Evolutionary conservation across 345 rosid species (phyloP).

Genomic region (Eucalyptus caleyi): DNA sequence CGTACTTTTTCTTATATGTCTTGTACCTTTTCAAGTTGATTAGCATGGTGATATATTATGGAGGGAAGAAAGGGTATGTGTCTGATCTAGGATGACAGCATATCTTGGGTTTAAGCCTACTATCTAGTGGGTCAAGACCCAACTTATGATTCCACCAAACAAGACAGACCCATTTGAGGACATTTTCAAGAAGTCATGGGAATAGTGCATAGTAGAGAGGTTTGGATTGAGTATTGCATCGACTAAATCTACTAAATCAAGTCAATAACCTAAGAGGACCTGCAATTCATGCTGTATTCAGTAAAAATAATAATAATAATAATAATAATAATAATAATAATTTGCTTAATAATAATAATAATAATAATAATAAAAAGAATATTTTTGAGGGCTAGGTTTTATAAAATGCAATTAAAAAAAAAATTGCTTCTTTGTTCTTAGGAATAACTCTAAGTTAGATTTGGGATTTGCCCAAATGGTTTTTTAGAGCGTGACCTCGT

Average conservation of each 20-base stretch:
- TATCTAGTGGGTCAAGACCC: not conserved
- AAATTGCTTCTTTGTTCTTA: too few species aligned
- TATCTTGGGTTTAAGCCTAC: not conserved
- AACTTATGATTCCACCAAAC: not conserved
- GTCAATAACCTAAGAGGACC: not conserved
- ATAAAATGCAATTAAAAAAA: not conserved
- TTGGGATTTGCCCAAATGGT: too few species aligned
- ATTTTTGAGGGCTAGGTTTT: not conserved
- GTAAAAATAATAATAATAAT: not conserved
- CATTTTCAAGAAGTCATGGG: not conserved
- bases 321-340: too few species aligned
- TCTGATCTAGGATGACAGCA: not conserved
- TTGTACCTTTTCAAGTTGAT: not conserved
- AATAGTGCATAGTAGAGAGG: not conserved
- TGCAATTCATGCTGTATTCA: not conserved
- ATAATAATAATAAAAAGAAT: not conserved
- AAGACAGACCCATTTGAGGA: not conserved
- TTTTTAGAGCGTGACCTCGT: too few species aligned
- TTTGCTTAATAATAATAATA: too few species aligned
- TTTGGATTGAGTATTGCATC: not conserved
- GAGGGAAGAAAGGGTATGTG: not conserved
- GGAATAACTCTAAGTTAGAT: too few species aligned
- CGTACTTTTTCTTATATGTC: not conserved
- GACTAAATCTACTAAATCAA: not conserved
- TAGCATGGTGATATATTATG: not conserved